phyloP scores from a whole-genome alignment of 129 eudicot genomes.

The Artemisia argyi region DNA sequence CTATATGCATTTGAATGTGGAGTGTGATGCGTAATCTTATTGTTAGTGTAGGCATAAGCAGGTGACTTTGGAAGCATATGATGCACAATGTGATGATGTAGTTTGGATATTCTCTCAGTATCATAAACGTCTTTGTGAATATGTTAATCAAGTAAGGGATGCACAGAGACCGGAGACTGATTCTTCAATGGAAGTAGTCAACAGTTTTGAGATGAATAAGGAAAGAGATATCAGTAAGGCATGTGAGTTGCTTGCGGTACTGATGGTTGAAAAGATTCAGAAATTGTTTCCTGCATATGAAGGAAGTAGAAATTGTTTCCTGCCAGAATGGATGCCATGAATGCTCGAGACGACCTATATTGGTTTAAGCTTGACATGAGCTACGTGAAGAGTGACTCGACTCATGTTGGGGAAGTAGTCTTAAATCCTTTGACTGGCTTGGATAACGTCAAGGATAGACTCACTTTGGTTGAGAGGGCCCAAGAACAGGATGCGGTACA shows the following conservation, averaged over 20 bases:
- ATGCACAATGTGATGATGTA: conserved; percentile 83
- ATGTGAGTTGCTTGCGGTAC: conserved; percentile 63
- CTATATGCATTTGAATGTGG: neutral
- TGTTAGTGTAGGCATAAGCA: conserved; percentile 82
- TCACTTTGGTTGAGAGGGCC: too few relatives aligned
- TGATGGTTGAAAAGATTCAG: conserved; percentile 23
- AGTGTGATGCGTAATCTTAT: conserved; percentile 9
- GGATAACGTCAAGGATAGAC: too few relatives aligned
- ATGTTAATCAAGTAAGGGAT: conserved; percentile 71
- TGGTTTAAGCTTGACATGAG: too few relatives aligned
- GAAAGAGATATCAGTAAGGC: conserved; percentile 32
- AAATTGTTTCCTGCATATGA: conserved; percentile 70
- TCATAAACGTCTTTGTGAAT: conserved; percentile 63
- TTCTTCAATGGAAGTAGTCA: conserved; percentile 27
- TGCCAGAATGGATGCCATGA: too few relatives aligned
- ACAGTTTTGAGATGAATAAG: conserved; percentile 20
- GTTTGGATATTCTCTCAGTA: conserved; percentile 82
- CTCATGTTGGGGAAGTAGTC: too few relatives aligned
- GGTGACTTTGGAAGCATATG: conserved; percentile 87
- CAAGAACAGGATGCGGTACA: too few relatives aligned
- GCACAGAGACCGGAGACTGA: conserved; percentile 53
- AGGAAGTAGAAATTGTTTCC: too few relatives aligned
- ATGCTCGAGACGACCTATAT: too few relatives aligned
- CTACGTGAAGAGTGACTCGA: too few relatives aligned
- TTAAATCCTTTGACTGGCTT: too few relatives aligned